Evolutionary conservation across 371 early-diverging fungal genomes (phyloP), one percentile per base, ranked within the genome.

Genomic region (Actinomucor elegans): DNA sequence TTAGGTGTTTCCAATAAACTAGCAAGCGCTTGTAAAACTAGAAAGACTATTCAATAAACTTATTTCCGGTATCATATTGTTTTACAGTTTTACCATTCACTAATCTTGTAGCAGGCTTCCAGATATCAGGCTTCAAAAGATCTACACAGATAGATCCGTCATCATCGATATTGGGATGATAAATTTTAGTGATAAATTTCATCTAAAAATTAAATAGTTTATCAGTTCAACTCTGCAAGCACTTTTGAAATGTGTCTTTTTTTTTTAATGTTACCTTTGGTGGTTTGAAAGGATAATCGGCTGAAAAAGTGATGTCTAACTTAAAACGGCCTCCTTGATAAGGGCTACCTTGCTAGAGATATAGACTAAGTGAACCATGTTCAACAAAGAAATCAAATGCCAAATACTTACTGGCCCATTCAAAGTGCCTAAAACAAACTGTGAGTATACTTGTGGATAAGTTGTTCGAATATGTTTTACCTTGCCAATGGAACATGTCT

Each of bases 91-190:
- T 71, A 77, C 73, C 73, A 66, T 90, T 85, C 21, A 61, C 67
- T 17, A 94, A 66, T 28, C 85, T 89, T 5, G 90, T 87, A 6
- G 95, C 91, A 31, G 96, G 95, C 52, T 92, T 94, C 98, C 98
- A 97, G n/a, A 85, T 83, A 56, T 93, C 93, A 6, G 81, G 70
- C 66, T 95, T 94, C 35, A 97, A 69, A 37, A 93, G 66, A 44
- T 89, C 89, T 29, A 91, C 72, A 56, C 88, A 87, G 48, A 87
- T 89, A 5, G 88, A 75, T 0, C 94, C 94, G 50, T 90, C 87
- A 43, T 90, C 88, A 61, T 94, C 93, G 42, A 97, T 87, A 66
- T 97, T 97, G 27, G 95, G 95, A 66, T 97, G 98, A 77, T 93
- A 96, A 28, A 94, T 83, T 64, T 88, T 89, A 29, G 94, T 95